A percentile compares a stretch with the other conserved stretches of the same genome.
Evolutionary conservation across 495 filamentous ascomycete genomes (phyloP).

Genomic region (Aspergillus conjunctus): DNA sequence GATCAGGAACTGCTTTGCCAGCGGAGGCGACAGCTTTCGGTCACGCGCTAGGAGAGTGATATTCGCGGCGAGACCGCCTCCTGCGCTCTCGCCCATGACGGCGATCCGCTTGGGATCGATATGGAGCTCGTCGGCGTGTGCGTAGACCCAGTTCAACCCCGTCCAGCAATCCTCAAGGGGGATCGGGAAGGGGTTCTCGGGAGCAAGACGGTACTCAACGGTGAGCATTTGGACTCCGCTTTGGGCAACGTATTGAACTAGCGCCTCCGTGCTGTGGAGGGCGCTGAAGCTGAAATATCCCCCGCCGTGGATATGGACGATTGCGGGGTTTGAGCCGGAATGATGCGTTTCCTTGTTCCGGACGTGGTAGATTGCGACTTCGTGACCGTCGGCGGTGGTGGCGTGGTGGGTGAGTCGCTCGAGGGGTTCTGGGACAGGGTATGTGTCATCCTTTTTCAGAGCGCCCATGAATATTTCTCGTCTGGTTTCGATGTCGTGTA

Average conservation of each 20-base stretch:
- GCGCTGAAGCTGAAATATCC: background rate
- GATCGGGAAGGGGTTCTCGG: slow-evolving; percentile 31
- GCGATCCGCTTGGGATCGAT: slow-evolving; percentile 59
- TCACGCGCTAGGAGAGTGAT: slow-evolving; percentile 46
- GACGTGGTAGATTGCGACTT: background rate
- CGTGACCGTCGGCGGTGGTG: background rate
- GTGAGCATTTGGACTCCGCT: background rate
- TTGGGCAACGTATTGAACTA: background rate
- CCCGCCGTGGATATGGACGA: slow-evolving; percentile 8
- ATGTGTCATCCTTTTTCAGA: background rate
- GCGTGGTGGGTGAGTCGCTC: background rate
- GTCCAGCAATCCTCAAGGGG: slow-evolving; percentile 37
- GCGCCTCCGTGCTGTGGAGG: too few relatives aligned
- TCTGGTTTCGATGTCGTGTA: background rate
- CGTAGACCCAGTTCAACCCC: slow-evolving; percentile 41
- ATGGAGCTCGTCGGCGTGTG: slow-evolving; percentile 31
- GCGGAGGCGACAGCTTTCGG: slow-evolving; percentile 34
- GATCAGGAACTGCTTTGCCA: slow-evolving; percentile 51
- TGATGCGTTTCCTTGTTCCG: background rate
- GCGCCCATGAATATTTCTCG: background rate
- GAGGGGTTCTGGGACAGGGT: background rate
- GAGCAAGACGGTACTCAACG: slow-evolving; percentile 35
- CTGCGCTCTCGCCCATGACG: slow-evolving; percentile 64
- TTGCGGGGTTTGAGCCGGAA: background rate
- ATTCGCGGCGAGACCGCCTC: slow-evolving; percentile 53